Conservation (phyloP, 768 basidiomycete species). For the Neoboletus subvelutipes region DNA sequence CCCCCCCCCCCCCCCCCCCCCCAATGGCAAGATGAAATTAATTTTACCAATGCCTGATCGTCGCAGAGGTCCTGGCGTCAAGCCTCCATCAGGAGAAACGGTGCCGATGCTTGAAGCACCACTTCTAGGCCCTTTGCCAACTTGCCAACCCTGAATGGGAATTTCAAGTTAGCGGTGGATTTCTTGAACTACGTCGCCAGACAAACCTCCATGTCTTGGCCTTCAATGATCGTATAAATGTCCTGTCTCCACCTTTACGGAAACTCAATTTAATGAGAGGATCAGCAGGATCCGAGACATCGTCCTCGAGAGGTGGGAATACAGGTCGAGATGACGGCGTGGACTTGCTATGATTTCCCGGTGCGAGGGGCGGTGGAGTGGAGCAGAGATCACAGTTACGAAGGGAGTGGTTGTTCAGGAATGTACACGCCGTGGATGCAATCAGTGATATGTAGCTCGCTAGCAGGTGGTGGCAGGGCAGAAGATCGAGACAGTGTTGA, state of each 20-base stretch:
- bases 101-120: constrained; percentile 23
- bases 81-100: constrained; percentile 16
- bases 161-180: constrained; percentile 6
- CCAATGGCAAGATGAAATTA: background rate
- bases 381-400: constrained; percentile 82
- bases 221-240: constrained; percentile 68
- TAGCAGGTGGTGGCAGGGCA: constrained; percentile 21
- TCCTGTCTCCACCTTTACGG: constrained; percentile 84
- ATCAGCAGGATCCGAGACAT: constrained; percentile 31
- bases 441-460: constrained; percentile 39
- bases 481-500: constrained; percentile 18
- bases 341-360: constrained; percentile 44
- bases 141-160: constrained; percentile 28
- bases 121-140: constrained; percentile 23
- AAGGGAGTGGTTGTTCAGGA: constrained; percentile 80
- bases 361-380: constrained; percentile 53
- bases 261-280: constrained; percentile 82
- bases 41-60: constrained; percentile 31
- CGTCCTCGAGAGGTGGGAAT: constrained; percentile 41
- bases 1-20: too few relatives aligned
- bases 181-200: background rate
- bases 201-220: constrained; percentile 72
- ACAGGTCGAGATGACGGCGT: constrained; percentile 65
- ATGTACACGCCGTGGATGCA: constrained; percentile 87
- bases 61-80: constrained; percentile 19